phyloP scores from a whole-genome alignment of 1,284 basidiomycete genomes.

The Puccinia triticina region DNA sequence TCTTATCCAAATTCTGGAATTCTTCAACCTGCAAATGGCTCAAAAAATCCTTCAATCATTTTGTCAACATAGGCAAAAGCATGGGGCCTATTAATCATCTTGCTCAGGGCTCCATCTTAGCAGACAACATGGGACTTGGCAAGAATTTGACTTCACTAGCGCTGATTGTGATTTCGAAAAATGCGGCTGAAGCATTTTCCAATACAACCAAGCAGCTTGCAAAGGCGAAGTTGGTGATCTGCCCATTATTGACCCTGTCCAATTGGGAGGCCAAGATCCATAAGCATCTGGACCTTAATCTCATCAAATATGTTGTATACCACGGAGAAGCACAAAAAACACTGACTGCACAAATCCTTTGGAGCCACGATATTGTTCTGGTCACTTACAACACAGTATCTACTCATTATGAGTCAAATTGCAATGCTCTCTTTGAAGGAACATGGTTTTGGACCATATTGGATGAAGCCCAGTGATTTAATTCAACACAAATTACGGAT shows the following conservation, averaged over 20 bases:
- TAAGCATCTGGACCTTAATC: not conserved
- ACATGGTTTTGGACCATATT: conserved; percentile 8
- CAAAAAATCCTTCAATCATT: not conserved
- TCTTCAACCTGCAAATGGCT: not conserved
- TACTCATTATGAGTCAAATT: not conserved
- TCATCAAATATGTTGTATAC: not conserved
- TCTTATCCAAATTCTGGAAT: not conserved
- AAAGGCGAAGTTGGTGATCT: conserved; percentile 2
- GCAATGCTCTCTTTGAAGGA: not conserved
- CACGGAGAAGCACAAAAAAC: conserved; percentile 12
- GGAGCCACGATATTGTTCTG: not conserved
- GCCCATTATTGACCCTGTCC: not conserved
- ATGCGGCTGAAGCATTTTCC: not conserved
- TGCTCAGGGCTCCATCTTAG: not conserved
- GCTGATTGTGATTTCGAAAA: not conserved
- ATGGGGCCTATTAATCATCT: not conserved
- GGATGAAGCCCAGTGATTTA: conserved; percentile 8
- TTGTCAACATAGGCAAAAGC: not conserved
- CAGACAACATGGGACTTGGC: conserved; percentile 5
- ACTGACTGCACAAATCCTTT: not conserved
- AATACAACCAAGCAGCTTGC: not conserved
- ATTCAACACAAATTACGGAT: too few species aligned
- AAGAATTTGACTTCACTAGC: conserved; percentile 10
- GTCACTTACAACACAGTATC: conserved; percentile 1
- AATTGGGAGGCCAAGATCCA: conserved; percentile 13